Conservation (phyloP, 148 eudicot genomes). For the Rhododendron vialii region DNA sequence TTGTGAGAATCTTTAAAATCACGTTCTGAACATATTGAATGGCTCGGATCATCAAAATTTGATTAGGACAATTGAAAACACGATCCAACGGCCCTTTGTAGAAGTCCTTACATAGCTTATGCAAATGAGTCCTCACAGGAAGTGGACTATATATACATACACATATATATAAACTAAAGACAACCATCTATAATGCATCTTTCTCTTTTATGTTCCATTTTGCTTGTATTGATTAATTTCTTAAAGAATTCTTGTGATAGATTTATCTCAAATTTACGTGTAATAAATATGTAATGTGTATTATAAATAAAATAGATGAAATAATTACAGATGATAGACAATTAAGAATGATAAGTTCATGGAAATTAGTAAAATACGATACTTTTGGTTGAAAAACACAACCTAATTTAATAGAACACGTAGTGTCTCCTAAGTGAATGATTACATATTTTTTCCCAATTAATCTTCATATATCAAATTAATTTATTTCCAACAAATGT, state of each 20-base stretch:
- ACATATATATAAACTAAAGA: not conserved
- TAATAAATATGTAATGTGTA: not conserved
- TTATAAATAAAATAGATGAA: not conserved
- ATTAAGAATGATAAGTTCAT: not conserved
- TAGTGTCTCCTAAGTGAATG: not conserved
- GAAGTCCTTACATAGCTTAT: no score
- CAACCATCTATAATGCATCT: not conserved
- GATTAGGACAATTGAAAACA: not conserved
- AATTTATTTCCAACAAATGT: not conserved
- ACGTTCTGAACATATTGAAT: no score
- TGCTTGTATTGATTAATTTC: not conserved
- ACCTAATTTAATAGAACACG: not conserved
- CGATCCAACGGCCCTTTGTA: no score
- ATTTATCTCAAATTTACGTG: not conserved
- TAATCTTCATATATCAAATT: no score
- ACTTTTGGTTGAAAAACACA: not conserved
- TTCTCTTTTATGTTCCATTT: not conserved
- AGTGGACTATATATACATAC: not conserved
- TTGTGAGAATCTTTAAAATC: no score
- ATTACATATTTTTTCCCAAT: not conserved
- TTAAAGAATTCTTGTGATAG: not conserved
- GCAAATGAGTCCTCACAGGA: no score
- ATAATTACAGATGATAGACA: not conserved
- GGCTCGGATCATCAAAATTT: no score
- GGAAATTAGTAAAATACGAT: not conserved